Conservation (phyloP, 2,329 filamentous ascomycete genomes). For the Sordariomycetes sp. region DNA sequence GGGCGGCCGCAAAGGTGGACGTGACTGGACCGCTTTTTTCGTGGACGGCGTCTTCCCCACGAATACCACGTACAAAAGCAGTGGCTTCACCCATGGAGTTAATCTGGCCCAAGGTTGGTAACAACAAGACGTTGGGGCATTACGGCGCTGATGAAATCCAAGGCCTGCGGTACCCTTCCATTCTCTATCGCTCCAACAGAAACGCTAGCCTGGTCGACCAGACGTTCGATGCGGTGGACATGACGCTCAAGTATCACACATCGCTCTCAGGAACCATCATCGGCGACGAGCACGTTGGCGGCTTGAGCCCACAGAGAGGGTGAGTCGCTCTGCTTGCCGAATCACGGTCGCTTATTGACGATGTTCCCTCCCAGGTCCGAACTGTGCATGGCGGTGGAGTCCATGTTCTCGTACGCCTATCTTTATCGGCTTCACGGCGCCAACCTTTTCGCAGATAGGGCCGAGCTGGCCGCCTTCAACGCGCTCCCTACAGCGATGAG, state of each 20-base stretch:
- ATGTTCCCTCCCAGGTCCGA: conserved; percentile 9
- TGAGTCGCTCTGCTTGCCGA: conserved; percentile 1
- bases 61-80: too few relatives aligned
- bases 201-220: conserved; percentile 20
- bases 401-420: conserved; percentile 15
- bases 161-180: conserved; percentile 24
- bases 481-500: conserved; percentile 37
- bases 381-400: conserved; percentile 17
- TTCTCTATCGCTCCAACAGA: conserved; percentile 25
- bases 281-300: conserved; percentile 24
- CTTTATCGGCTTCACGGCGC: conserved; percentile 16
- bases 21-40: conserved; percentile 23
- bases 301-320: conserved; percentile 20
- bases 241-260: conserved; percentile 22
- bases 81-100: conserved; percentile 24
- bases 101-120: conserved; percentile 25
- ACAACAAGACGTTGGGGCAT: neutral
- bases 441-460: conserved; percentile 33
- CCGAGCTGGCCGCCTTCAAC: conserved; percentile 42
- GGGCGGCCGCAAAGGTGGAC: conserved; percentile 12
- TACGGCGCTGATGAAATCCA: neutral
- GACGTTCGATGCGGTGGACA: conserved; percentile 20
- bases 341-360: neutral
- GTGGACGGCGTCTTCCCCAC: conserved; percentile 10
- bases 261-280: conserved; percentile 26